These are phyloP conservation scores for Ceratocystiopsis sp. DNA, from an alignment of 2,329 filamentous ascomycete species.

Conservation along the genomic window DNA sequence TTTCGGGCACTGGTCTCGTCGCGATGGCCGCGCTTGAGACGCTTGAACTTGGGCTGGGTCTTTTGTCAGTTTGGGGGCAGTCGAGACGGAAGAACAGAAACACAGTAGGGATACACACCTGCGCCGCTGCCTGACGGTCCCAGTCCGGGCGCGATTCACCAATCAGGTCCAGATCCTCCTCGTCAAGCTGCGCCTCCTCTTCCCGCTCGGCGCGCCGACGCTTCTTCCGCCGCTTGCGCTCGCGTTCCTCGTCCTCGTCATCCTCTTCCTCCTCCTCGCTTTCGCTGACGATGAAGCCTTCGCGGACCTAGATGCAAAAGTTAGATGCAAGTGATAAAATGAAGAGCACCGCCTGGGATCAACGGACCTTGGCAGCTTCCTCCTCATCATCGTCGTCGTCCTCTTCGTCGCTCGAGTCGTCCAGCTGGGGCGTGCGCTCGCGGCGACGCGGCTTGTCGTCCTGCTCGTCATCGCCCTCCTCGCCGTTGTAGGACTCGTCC, in stretches of 20 bases:
- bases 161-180: constrained; percentile 91
- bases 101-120: constrained; percentile 41
- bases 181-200: constrained; percentile 77
- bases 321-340: constrained; percentile 7
- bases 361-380: constrained; percentile 51
- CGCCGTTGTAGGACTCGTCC: constrained; percentile 68
- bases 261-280: constrained; percentile 64
- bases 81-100: too few species aligned
- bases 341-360: constrained; percentile 5
- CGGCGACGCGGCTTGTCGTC: constrained; percentile 21
- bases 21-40: constrained; percentile 79
- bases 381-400: constrained; percentile 87
- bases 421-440: constrained; percentile 29
- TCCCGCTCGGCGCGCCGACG: constrained; percentile 60
- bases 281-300: constrained; percentile 93
- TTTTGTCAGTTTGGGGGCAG: background rate
- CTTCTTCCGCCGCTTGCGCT: constrained; percentile 53
- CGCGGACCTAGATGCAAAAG: constrained; percentile 47
- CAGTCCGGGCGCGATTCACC: constrained; percentile 62
- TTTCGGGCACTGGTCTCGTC: constrained; percentile 50
- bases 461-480: constrained; percentile 55
- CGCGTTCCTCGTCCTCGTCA: constrained; percentile 35
- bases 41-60: constrained; percentile 74
- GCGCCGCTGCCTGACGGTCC: constrained; percentile 46
- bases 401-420: constrained; percentile 84